Evolutionary conservation across 371 early-diverging fungal species (phyloP).

Genomic region (Circinella umbellata): DNA sequence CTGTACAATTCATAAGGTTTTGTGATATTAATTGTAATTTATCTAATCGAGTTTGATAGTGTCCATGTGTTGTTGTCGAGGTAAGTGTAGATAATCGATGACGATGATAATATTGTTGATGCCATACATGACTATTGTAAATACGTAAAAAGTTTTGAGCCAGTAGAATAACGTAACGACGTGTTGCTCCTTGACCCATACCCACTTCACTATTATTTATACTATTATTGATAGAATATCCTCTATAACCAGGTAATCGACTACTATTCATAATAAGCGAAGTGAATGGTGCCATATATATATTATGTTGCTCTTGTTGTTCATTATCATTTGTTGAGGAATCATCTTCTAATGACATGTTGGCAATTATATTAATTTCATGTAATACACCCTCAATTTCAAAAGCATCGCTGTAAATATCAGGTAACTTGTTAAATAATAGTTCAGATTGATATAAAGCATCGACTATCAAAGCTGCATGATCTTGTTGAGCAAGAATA

Average conservation of each 20-base stretch:
- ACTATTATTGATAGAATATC: no score
- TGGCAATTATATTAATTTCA: conserved; percentile 54
- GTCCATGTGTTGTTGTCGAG: neutral
- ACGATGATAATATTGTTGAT: neutral
- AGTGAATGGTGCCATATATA: neutral
- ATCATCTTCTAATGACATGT: conserved; percentile 15
- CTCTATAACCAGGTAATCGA: no score
- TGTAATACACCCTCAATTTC: conserved; percentile 67
- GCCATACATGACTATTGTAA: neutral
- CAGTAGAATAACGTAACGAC: conserved; percentile 35
- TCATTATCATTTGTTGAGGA: neutral
- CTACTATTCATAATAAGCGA: neutral
- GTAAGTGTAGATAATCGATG: neutral
- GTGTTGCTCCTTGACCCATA: conserved; percentile 30
- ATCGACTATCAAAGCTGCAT: conserved; percentile 53
- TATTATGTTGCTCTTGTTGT: no score
- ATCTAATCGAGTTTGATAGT: conserved; percentile 4
- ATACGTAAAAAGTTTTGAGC: conserved; percentile 31
- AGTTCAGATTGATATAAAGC: conserved; percentile 60
- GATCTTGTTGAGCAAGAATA: conserved; percentile 57
- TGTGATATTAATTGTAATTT: conserved; percentile 6
- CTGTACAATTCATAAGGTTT: neutral
- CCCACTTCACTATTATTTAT: conserved; percentile 28
- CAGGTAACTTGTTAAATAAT: conserved; percentile 57
- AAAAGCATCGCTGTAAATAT: conserved; percentile 51